Conservation (phyloP, 352 stramenopile species). For the Globisporangium splendens region DNA sequence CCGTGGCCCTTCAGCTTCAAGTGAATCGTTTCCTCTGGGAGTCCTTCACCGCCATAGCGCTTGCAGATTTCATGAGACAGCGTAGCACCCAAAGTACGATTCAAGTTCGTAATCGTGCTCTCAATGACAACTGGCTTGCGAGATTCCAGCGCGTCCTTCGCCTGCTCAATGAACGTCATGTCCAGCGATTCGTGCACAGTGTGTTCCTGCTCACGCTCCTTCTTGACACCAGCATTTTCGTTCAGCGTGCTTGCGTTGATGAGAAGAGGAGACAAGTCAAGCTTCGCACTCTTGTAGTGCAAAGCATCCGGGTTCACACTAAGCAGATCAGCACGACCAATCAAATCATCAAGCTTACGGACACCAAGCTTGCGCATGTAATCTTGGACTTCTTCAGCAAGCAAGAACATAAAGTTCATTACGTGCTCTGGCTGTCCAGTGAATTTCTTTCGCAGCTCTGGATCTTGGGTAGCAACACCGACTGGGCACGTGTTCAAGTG, state of each 20-base stretch:
- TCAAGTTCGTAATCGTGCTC: slow-evolving; percentile 87
- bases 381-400: slow-evolving; percentile 92
- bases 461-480: slow-evolving; percentile 97
- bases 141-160: slow-evolving; percentile 81
- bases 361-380: slow-evolving; percentile 86
- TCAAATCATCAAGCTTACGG: slow-evolving; percentile 91
- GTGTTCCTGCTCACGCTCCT: slow-evolving; percentile 87
- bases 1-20: slow-evolving; percentile 93
- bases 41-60: slow-evolving; percentile 84
- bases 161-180: slow-evolving; percentile 88
- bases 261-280: slow-evolving; percentile 92
- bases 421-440: slow-evolving; percentile 94
- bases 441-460: slow-evolving; percentile 95
- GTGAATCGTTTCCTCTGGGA: slow-evolving; percentile 92
- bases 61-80: slow-evolving; percentile 94
- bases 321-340: slow-evolving; percentile 92
- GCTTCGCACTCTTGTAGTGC: slow-evolving; percentile 70
- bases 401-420: slow-evolving; percentile 96
- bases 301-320: slow-evolving; percentile 82
- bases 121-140: slow-evolving; percentile 64
- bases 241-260: slow-evolving; percentile 93
- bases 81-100: slow-evolving; percentile 93
- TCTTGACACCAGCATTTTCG: slow-evolving; percentile 81
- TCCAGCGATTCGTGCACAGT: slow-evolving; percentile 87
- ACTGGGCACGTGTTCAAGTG: slow-evolving; percentile 98